A percentile compares a stretch with the other conserved stretches of the same genome.
These are phyloP conservation scores for Conoideocrella luteorostrata DNA, from an alignment of 2,329 filamentous ascomycete genomes.

Conservation along the genomic window DNA sequence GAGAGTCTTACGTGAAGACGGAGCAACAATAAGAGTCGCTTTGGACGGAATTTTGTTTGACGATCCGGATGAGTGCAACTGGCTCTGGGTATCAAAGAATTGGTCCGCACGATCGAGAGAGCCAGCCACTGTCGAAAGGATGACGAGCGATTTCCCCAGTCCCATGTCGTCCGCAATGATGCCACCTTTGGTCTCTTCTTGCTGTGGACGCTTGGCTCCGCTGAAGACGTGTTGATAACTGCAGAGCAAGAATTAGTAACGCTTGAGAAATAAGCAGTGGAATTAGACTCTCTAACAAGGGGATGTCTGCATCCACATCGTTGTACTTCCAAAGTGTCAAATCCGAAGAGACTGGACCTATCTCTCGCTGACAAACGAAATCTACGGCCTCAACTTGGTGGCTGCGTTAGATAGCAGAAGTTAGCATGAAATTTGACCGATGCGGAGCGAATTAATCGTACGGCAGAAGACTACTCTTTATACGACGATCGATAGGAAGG, in stretches of 20 bases:
- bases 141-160: not conserved
- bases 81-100: conserved; percentile 2
- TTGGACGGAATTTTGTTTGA: not conserved
- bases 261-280: not conserved
- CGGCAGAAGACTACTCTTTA: not conserved
- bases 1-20: conserved; percentile 3
- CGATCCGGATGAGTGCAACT: not conserved
- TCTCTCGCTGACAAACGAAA: conserved; percentile 3
- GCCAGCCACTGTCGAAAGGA: not conserved
- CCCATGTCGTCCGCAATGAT: conserved; percentile 1
- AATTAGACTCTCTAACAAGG: conserved; percentile 2
- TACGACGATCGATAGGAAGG: not conserved
- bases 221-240: conserved; percentile 1
- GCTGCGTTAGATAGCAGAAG: not conserved
- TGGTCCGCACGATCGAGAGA: conserved; percentile 2
- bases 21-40: conserved; percentile 2
- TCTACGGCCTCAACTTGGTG: conserved; percentile 2
- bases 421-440: not conserved
- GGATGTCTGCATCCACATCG: conserved; percentile 1
- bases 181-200: not conserved
- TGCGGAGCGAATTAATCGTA: not conserved
- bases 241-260: not conserved
- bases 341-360: not conserved
- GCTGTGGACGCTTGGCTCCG: not conserved
- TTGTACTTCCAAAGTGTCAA: conserved; percentile 3